Percentiles rank a stretch among this genome's conserved stretches.
Evolutionary conservation across 176 grass and related monocot genomes (phyloP).

Genomic region (Triticum timopheevii): DNA sequence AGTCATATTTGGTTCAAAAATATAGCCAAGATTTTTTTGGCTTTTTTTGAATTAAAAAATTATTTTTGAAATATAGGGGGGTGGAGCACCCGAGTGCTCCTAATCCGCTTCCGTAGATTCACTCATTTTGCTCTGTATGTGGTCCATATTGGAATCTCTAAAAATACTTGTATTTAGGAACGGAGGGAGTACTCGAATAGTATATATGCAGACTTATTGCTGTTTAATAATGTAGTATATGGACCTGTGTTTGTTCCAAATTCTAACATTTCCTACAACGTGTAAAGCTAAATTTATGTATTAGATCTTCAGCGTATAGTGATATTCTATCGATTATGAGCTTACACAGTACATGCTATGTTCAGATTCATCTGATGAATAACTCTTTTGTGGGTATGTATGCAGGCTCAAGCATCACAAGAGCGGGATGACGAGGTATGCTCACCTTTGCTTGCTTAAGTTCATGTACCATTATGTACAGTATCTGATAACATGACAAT

Average conservation of each 20-base stretch:
- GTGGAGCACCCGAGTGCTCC: too few relatives aligned
- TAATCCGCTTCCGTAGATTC: too few relatives aligned
- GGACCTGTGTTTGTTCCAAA: not conserved
- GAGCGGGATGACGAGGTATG: slow-evolving; percentile 92
- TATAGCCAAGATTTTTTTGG: too few relatives aligned
- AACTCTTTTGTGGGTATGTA: slow-evolving; percentile 31
- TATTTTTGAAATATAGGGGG: too few relatives aligned
- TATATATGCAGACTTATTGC: not conserved
- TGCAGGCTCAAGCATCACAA: slow-evolving; percentile 77
- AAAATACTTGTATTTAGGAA: too few relatives aligned
- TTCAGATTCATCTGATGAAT: not conserved
- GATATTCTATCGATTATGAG: not conserved
- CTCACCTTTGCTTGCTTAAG: slow-evolving; percentile 1
- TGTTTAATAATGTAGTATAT: not conserved
- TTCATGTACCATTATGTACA: slow-evolving; percentile 16
- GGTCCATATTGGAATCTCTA: too few relatives aligned
- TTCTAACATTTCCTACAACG: not conserved
- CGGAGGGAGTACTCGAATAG: too few relatives aligned
- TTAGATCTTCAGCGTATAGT: not conserved
- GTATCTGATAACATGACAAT: not conserved
- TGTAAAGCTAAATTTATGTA: not conserved
- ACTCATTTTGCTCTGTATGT: too few relatives aligned
- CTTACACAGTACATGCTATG: not conserved
- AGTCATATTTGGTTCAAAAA: too few relatives aligned
- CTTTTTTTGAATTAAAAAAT: too few relatives aligned